Evolutionary conservation across 2,329 filamentous ascomycete species (phyloP), one percentile per base, ranked within the genome.

Genomic region (Calonectria honghensis): DNA sequence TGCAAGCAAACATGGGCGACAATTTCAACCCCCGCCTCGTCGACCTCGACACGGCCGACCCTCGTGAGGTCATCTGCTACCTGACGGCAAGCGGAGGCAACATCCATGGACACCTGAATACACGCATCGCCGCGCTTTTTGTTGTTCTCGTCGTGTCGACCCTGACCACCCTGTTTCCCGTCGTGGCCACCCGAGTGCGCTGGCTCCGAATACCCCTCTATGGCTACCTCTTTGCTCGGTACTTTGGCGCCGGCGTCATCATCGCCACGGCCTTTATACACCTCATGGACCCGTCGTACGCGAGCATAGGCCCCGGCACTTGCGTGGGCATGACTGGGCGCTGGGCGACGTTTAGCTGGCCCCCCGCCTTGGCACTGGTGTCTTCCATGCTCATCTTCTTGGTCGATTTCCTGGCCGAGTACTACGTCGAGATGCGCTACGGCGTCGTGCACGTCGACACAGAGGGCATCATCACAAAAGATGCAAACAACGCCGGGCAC

Each of bases 231-330:
- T 63, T 63, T 63, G 57, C 57, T 63, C 57, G 57, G 1, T 63
- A 63, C 35, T 63, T 63, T 41, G 57, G 57, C 57, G 57, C 57
- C 9, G 57, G 57, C n/a, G 57, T 63, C 24, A 63, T 63, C 24
- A 39, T 63, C 14, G 13, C 57, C 24, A 63, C 57, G 7, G 57
- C 57, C 18, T 63, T 63, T 27, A 63, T 63, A 29, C 57, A 63
- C 14, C 57, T 63, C 14, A 10, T 63, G 35, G 57, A 63, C 18
- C 57, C 57, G 2, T 37, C 57, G 2, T 63, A 63, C 35, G n/a
- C n/a, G 6, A 63, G 57, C 57, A 63, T 63, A 6, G 57, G 57
- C 24, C 57, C 57, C 0, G 16, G 14, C 1, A 41, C 35, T 5
- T 63, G 57, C 24, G 57, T 63, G 37, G 57, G 57, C 24, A 63